These are phyloP conservation scores for Nigrospora osmanthi DNA, from an alignment of 2,329 filamentous ascomycete genomes.

Conservation along the genomic window DNA sequence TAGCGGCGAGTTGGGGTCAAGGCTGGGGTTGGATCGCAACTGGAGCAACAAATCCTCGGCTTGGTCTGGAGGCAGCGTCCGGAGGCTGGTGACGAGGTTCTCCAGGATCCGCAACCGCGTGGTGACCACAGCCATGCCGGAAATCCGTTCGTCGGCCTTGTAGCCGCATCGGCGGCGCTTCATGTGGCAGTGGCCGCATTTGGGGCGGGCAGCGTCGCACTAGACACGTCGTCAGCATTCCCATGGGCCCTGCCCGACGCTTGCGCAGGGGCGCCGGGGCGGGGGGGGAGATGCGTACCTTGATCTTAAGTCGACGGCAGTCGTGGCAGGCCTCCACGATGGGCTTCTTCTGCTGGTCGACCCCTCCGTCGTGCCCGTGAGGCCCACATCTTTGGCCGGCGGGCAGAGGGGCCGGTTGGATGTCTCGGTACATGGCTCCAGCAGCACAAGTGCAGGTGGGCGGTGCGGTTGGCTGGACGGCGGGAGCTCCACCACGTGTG, in stretches of 20 bases:
- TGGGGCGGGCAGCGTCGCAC: slow-evolving; percentile 23
- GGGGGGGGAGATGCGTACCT: background rate
- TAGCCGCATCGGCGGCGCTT: slow-evolving; percentile 20
- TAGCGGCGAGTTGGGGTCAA: background rate
- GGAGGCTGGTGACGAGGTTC: slow-evolving; percentile 16
- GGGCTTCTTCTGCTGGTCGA: too few relatives aligned
- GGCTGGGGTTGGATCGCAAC: slow-evolving; percentile 11
- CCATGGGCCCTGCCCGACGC: too few relatives aligned
- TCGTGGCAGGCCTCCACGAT: slow-evolving; percentile 4
- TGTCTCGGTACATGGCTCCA: too few relatives aligned
- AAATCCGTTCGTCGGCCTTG: slow-evolving; percentile 21
- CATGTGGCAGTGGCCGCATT: slow-evolving; percentile 18
- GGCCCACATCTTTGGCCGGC: too few relatives aligned
- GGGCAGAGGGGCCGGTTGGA: too few relatives aligned
- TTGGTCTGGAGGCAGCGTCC: slow-evolving; percentile 12
- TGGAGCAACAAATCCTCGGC: slow-evolving; percentile 14
- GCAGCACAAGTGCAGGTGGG: too few relatives aligned
- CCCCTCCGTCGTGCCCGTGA: too few relatives aligned
- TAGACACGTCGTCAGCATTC: slow-evolving; percentile 2
- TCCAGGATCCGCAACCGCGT: slow-evolving; percentile 19
- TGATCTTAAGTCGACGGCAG: slow-evolving; percentile 2
- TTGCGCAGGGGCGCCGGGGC: too few relatives aligned
- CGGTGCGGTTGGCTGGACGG: too few relatives aligned
- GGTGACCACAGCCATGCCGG: slow-evolving; percentile 19
- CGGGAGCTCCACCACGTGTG: too few relatives aligned